These are phyloP conservation scores for Mucor circinelloides DNA, from an alignment of 371 early-diverging fungal genomes.

Conservation along the genomic window DNA sequence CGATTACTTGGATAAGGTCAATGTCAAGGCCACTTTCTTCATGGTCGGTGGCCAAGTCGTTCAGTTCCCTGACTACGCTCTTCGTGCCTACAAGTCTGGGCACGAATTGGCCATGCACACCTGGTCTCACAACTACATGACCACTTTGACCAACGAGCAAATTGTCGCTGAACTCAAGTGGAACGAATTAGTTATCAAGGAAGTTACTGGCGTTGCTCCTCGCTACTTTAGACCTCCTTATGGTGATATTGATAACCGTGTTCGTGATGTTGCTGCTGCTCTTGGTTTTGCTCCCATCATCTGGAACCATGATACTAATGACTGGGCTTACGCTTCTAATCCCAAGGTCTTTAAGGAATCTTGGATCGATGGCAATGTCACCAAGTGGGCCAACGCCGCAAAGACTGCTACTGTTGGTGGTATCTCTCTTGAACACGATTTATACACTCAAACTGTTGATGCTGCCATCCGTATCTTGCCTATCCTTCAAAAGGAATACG, in stretches of 20 bases:
- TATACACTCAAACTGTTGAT: conserved; percentile 42
- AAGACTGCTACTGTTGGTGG: conserved; percentile 35
- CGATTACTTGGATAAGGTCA: conserved; percentile 37
- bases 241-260: conserved; percentile 59
- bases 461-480: conserved; percentile 42
- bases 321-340: conserved; percentile 35
- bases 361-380: conserved; percentile 44
- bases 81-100: conserved; percentile 42
- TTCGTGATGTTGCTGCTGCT: conserved; percentile 47
- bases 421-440: conserved; percentile 48
- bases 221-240: conserved; percentile 65
- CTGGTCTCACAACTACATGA: conserved; percentile 64
- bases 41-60: conserved; percentile 57
- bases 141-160: conserved; percentile 62
- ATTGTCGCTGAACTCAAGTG: conserved; percentile 68
- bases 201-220: conserved; percentile 63
- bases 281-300: conserved; percentile 51
- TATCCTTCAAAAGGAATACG: conserved; percentile 30
- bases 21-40: conserved; percentile 57
- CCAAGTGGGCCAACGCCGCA: conserved; percentile 41
- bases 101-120: conserved; percentile 63
- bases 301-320: conserved; percentile 52
- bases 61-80: conserved; percentile 46
- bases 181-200: conserved; percentile 61
- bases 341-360: conserved; percentile 11